A percentile compares a stretch with the other conserved stretches of the same genome.
Conservation (phyloP, 2,329 filamentous ascomycete species). For the Metarhizium robertsii region DNA sequence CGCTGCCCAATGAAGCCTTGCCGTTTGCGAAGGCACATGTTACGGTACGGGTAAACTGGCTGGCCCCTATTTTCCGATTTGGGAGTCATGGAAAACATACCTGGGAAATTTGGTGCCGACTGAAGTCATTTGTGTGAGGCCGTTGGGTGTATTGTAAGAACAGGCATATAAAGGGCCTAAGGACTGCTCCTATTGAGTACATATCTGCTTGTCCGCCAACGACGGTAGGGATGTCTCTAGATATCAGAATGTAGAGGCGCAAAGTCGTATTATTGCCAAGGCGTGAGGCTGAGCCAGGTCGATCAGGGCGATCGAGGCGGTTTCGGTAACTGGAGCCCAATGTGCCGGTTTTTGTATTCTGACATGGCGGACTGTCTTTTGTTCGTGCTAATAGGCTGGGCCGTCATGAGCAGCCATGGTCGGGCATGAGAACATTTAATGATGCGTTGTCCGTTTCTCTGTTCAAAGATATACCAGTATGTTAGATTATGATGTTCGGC, state of each 20-base stretch:
- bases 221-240: not conserved
- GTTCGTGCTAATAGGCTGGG: not conserved
- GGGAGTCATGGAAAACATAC: not conserved
- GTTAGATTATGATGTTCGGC: not conserved
- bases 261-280: not conserved
- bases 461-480: not conserved
- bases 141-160: not conserved
- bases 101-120: not conserved
- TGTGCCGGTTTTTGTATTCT: not conserved
- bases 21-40: not conserved
- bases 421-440: not conserved
- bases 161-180: not conserved
- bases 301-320: not conserved
- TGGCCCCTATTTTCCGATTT: not conserved
- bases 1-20: constrained; percentile 1
- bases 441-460: not conserved
- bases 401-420: not conserved
- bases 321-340: not conserved
- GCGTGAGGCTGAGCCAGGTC: not conserved
- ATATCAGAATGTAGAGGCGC: not conserved
- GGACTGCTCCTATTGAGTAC: not conserved
- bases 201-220: too few species aligned
- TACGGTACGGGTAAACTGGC: not conserved
- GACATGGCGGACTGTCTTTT: not conserved
- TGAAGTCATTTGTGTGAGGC: not conserved